Evolutionary conservation across 208 protist genomes (phyloP), one percentile per base, ranked within the genome.

Genomic region (Leptomonas pyrrhocoris): DNA sequence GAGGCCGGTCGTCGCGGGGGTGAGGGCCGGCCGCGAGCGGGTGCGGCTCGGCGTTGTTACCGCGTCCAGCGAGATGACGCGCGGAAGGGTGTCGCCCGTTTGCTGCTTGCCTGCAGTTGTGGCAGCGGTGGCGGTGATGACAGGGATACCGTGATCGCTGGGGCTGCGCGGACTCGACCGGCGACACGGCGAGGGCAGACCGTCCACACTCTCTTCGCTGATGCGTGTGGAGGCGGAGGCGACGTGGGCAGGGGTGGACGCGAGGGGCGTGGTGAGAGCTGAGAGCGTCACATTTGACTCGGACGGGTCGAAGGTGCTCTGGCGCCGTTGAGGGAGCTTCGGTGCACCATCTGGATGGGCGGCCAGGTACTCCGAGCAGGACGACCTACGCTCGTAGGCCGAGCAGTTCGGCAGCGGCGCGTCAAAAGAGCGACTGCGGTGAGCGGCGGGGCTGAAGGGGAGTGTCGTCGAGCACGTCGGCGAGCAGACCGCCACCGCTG

Each of bases 41-140:
- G 64, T 62, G 9, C 64, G 72, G 72, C 72, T 71, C n/a, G 62
- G 40, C 0, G 72, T 71, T 21, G 58, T 46, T 8, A 72, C 23
- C 1, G 65, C 62, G 19, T 77, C 72, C 23, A 62, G 57, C 42
- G 72, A 77, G 30, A 48, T 36, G 15, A 68, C 34, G 15, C 72
- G 63, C 2, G 43, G 46, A 18, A 77, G 56, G 8, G 27, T 38
- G 18, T 9, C 9, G 34, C 34, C 34, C 7, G 34, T 38, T 38
- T 38, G 34, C 34, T 38, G 34, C 34, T 2, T 3, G 42, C 30
- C 25, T 25, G 43, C 19, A 25, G 16, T 21, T 1, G 38, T 16
- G 34, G 16, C 19, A 7, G 36, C 38, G 2, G 40, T 30, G 21
- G 45, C 18, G 30, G n/a, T 30, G 12, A n/a, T n/a, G n/a, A n/a